phyloP scores from a whole-genome alignment of 768 basidiomycete genomes.

The Gloeophyllum trabeum region DNA sequence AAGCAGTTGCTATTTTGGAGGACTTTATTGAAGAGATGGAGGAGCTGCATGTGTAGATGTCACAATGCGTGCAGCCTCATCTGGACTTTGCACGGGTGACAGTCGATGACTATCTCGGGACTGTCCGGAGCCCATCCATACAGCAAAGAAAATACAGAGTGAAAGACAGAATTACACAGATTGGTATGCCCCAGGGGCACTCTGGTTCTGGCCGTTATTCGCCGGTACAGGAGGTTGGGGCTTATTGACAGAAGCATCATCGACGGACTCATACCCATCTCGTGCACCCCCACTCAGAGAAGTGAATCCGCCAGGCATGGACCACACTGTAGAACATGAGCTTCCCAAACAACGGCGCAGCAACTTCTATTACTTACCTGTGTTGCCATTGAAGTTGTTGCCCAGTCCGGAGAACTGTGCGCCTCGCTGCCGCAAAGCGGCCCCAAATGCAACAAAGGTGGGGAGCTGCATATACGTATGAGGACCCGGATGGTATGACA shows the following conservation, averaged over 20 bases:
- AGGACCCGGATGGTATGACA: neutral
- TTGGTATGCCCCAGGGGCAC: slow-evolving; percentile 2
- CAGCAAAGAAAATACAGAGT: slow-evolving; percentile 5
- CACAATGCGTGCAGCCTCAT: slow-evolving; percentile 27
- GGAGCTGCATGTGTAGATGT: slow-evolving; percentile 7
- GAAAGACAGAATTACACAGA: slow-evolving; percentile 1
- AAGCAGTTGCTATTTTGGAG: slow-evolving; percentile 17
- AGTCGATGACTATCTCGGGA: too few species aligned
- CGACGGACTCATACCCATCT: slow-evolving; percentile 54
- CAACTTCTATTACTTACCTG: slow-evolving; percentile 27
- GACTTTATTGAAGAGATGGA: slow-evolving; percentile 25
- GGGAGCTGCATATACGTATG: slow-evolving; percentile 33
- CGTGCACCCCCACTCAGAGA: slow-evolving; percentile 24
- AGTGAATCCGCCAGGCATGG: slow-evolving; percentile 68
- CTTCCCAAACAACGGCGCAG: neutral
- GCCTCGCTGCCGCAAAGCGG: slow-evolving; percentile 47
- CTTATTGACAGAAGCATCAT: slow-evolving; percentile 26
- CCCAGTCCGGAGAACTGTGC: slow-evolving; percentile 39
- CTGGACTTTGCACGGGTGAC: slow-evolving; percentile 28
- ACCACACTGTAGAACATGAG: slow-evolving; percentile 42
- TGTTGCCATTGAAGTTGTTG: slow-evolving; percentile 40
- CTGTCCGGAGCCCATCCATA: too few species aligned
- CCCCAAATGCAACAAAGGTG: slow-evolving; percentile 39
- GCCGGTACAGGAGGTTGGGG: slow-evolving; percentile 11
- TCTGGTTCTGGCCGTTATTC: slow-evolving; percentile 9